These are phyloP conservation scores for Rhizomucor miehei DNA, from an alignment of 371 early-diverging fungal species.

Conservation along the genomic window DNA sequence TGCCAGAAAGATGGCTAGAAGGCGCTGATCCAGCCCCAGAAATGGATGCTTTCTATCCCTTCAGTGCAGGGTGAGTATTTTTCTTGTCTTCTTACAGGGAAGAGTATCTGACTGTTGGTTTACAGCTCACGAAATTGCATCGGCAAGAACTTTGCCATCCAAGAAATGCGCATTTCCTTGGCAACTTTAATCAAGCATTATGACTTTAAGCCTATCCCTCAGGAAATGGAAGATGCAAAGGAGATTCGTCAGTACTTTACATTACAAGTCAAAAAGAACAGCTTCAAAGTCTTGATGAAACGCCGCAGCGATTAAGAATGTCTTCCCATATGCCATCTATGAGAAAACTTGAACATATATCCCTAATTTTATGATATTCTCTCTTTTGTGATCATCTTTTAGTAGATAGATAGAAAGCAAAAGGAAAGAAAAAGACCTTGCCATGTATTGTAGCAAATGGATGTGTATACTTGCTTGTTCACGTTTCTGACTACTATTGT, in stretches of 20 bases:
- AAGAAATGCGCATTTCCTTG: conserved; percentile 45
- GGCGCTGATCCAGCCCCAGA: conserved; percentile 5
- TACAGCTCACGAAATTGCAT: conserved; percentile 45
- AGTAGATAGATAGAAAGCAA: too few species aligned
- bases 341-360: too few species aligned
- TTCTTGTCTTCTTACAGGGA: too few species aligned
- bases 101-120: background rate
- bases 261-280: conserved; percentile 20
- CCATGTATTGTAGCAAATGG: too few species aligned
- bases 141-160: conserved; percentile 48
- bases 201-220: conserved; percentile 22
- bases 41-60: conserved; percentile 37
- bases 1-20: conserved; percentile 36
- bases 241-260: conserved; percentile 25
- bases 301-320: conserved; percentile 2
- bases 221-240: conserved; percentile 23
- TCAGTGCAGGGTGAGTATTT: conserved; percentile 34
- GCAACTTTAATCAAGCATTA: conserved; percentile 29
- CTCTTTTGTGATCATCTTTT: too few species aligned
- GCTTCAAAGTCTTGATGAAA: conserved; percentile 23
- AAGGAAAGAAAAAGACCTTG: too few species aligned
- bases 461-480: too few species aligned
- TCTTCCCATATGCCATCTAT: too few species aligned
- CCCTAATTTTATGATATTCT: too few species aligned
- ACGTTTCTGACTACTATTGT: too few species aligned